A percentile compares a stretch with the other conserved stretches of the same genome.
phyloP scores from a whole-genome alignment of 768 basidiomycete species.

The Dacryopinax primogenitus region DNA sequence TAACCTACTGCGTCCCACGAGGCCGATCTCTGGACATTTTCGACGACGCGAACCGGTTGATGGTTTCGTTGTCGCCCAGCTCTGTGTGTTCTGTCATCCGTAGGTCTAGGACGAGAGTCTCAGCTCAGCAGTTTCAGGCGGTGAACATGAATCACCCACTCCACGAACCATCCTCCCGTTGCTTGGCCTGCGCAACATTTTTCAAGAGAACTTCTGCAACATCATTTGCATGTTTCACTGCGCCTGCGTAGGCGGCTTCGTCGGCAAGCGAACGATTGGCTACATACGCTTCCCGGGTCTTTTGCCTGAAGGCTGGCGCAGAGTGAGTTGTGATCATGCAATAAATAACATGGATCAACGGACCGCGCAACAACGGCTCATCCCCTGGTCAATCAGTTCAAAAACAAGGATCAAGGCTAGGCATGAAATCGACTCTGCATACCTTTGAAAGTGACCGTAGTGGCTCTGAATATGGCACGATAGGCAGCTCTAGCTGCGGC shows the following conservation, averaged over 20 bases:
- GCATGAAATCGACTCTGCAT: conserved; percentile 8
- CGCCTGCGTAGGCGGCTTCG: conserved; percentile 38
- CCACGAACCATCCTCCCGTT: conserved; percentile 40
- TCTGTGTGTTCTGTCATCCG: conserved; percentile 71
- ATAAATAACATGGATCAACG: conserved; percentile 5
- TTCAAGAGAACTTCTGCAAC: conserved; percentile 58
- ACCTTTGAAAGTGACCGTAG: conserved; percentile 56
- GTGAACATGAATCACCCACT: conserved; percentile 32
- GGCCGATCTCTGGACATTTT: not conserved
- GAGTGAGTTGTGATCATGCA: conserved; percentile 11
- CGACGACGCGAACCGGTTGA: conserved; percentile 38
- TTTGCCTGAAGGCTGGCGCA: conserved; percentile 51
- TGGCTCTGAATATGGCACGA: conserved; percentile 54
- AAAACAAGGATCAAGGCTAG: not conserved
- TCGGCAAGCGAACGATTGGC: conserved; percentile 34
- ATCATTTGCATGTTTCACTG: conserved; percentile 50
- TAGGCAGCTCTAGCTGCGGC: conserved; percentile 64
- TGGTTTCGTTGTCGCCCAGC: conserved; percentile 67
- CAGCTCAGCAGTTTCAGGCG: not conserved
- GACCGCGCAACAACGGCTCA: conserved; percentile 42
- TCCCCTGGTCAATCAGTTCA: conserved; percentile 36
- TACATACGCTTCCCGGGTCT: conserved; percentile 50
- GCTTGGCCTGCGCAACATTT: conserved; percentile 76
- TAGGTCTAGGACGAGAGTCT: conserved; percentile 37
- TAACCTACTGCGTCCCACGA: conserved; percentile 5